These are phyloP conservation scores for Pyrenochaeta sp. DNA, from an alignment of 2,329 filamentous ascomycete species.

Conservation along the genomic window DNA sequence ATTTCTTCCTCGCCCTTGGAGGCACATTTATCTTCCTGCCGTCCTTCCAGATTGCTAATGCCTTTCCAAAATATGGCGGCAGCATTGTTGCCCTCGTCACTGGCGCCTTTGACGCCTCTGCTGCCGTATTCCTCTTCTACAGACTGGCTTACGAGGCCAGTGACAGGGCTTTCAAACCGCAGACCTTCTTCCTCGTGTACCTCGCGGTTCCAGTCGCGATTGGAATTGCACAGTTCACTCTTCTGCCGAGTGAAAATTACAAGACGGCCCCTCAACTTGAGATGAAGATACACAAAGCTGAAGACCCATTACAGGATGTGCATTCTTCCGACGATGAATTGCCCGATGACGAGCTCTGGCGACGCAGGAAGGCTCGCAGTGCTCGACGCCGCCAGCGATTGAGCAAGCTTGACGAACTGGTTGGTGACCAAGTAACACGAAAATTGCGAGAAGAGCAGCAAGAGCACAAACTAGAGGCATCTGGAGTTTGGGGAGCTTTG, in stretches of 20 bases:
- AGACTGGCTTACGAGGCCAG: constrained; percentile 73
- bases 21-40: constrained; percentile 85
- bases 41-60: constrained; percentile 84
- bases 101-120: constrained; percentile 84
- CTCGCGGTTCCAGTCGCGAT: constrained; percentile 75
- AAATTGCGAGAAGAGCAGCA: constrained; percentile 68
- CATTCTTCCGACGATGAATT: constrained; percentile 65
- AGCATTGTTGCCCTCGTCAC: constrained; percentile 82
- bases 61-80: constrained; percentile 79
- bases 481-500: constrained; percentile 85
- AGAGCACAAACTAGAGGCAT: constrained; percentile 71
- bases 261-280: constrained; percentile 65
- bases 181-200: constrained; percentile 76
- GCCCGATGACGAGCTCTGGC: constrained; percentile 58
- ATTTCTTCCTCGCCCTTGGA: constrained; percentile 78
- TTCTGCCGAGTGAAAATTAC: constrained; percentile 81
- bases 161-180: constrained; percentile 65
- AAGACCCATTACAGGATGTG: constrained; percentile 50
- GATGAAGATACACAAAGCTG: constrained; percentile 45
- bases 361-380: constrained; percentile 47
- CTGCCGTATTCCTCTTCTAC: constrained; percentile 79
- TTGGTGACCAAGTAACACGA: constrained; percentile 71
- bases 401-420: constrained; percentile 74
- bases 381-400: constrained; percentile 64
- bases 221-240: constrained; percentile 69